Percentiles rank a stretch among this genome's conserved stretches.
Evolutionary conservation across 805 yeast species (phyloP).

Genomic region (Saturnispora zaruensis): DNA sequence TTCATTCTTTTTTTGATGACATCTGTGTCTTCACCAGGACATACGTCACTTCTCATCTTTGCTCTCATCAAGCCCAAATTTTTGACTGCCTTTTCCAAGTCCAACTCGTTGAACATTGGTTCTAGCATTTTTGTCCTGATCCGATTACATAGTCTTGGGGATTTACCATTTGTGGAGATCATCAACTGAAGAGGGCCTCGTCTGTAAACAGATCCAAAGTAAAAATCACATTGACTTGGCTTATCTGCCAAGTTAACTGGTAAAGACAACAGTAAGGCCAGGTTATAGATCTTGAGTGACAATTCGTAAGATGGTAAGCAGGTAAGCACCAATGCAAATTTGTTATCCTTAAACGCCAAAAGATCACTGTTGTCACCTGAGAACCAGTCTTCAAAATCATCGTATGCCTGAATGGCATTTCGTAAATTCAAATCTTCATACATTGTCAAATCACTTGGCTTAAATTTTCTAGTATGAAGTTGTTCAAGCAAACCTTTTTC

Average conservation of each 20-base stretch:
- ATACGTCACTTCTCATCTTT: conserved; percentile 34
- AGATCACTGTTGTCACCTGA: conserved; percentile 24
- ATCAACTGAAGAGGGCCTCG: conserved; percentile 68
- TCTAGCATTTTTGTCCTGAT: conserved; percentile 50
- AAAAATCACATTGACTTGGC: conserved; percentile 77
- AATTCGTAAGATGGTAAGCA: conserved; percentile 65
- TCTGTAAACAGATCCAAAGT: conserved; percentile 71
- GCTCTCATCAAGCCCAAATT: conserved; percentile 51
- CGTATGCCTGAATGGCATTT: conserved; percentile 3
- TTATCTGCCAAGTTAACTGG: conserved; percentile 78
- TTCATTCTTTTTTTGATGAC: conserved; percentile 56
- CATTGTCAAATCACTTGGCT: conserved; percentile 39
- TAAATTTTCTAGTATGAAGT: conserved; percentile 38
- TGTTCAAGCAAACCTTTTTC: conserved; percentile 34
- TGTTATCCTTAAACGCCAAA: conserved; percentile 28
- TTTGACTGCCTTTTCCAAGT: conserved; percentile 47
- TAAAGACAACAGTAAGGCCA: conserved; percentile 37
- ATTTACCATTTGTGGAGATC: conserved; percentile 77
- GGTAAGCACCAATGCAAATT: conserved; percentile 59
- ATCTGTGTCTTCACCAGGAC: conserved; percentile 38
- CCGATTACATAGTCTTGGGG: conserved; percentile 64
- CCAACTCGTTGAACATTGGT: conserved; percentile 31
- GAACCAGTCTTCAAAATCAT: conserved; percentile 1
- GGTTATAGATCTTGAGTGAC: conserved; percentile 49
- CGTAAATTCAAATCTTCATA: conserved; percentile 30